These are phyloP conservation scores for Cytospora piceicola DNA, from an alignment of 2,329 filamentous ascomycete species.

Conservation along the genomic window DNA sequence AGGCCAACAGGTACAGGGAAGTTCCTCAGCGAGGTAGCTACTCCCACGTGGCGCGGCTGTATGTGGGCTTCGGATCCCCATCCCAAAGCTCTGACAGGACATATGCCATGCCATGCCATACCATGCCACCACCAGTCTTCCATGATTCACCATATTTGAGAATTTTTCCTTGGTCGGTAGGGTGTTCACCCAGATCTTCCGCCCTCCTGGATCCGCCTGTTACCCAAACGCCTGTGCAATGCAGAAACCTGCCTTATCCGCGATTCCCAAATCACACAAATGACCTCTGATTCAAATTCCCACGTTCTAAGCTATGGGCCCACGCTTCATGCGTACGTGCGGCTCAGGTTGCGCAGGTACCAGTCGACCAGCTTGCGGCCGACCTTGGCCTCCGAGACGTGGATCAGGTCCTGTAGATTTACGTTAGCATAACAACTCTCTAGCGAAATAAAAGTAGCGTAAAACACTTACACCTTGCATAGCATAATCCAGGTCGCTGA, in stretches of 20 bases:
- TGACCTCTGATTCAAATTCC: slow-evolving; percentile 13
- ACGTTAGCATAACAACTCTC: slow-evolving; percentile 35
- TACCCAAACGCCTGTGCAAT: slow-evolving; percentile 46
- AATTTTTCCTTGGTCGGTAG: slow-evolving; percentile 10
- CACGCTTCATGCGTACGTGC: slow-evolving; percentile 74
- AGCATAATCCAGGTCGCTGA: slow-evolving; percentile 95
- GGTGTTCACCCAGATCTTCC: slow-evolving; percentile 16
- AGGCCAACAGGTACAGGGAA: slow-evolving; percentile 1
- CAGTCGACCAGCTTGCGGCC: slow-evolving; percentile 96
- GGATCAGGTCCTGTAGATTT: slow-evolving; percentile 78
- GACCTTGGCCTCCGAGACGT: slow-evolving; percentile 98
- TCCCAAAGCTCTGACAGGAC: slow-evolving; percentile 4
- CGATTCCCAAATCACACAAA: slow-evolving; percentile 33
- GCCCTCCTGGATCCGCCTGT: slow-evolving; percentile 18
- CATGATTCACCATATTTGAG: slow-evolving; percentile 10
- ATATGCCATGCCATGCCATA: not conserved
- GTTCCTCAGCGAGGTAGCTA: slow-evolving; percentile 2
- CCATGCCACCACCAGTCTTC: slow-evolving; percentile 5
- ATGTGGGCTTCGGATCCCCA: slow-evolving; percentile 6
- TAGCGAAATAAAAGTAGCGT: slow-evolving; percentile 10
- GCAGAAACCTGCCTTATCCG: slow-evolving; percentile 40
- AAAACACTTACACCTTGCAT: slow-evolving; percentile 78
- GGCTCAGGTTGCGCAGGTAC: slow-evolving; percentile 96
- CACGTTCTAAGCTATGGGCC: slow-evolving; percentile 15
- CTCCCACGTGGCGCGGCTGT: slow-evolving; percentile 20